Conservation (phyloP, 495 filamentous ascomycete species). For the Talaromyces adpressus region DNA sequence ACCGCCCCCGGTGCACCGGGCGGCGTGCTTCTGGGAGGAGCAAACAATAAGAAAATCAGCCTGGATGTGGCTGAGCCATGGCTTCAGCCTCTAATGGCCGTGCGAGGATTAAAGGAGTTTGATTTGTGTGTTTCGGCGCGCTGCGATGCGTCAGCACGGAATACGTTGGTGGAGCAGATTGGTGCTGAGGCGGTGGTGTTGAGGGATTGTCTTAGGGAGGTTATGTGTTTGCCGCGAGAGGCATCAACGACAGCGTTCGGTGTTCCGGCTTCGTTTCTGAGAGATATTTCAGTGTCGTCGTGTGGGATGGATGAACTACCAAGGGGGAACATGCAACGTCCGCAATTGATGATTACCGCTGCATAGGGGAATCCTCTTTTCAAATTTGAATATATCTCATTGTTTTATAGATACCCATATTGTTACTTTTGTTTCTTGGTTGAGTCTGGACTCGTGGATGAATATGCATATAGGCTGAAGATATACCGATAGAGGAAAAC, state of each 20-base stretch:
- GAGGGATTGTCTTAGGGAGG: slow-evolving; percentile 20
- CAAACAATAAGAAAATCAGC: slow-evolving; percentile 17
- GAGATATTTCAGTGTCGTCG: background rate
- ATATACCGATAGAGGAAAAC: too few species aligned
- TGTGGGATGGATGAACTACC: background rate
- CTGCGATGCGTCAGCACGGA: slow-evolving; percentile 26
- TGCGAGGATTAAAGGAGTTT: slow-evolving; percentile 26
- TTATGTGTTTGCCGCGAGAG: slow-evolving; percentile 18
- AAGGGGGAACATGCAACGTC: background rate
- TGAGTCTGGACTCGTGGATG: background rate
- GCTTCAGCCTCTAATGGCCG: slow-evolving; percentile 25
- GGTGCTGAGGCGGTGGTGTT: slow-evolving; percentile 22
- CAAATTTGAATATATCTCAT: background rate
- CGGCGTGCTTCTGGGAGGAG: slow-evolving; percentile 12
- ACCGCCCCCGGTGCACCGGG: slow-evolving; percentile 1
- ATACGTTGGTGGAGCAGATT: slow-evolving; percentile 23
- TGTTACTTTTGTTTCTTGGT: background rate
- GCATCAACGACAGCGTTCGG: background rate
- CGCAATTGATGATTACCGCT: background rate
- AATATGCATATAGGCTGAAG: background rate
- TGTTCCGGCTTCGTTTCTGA: background rate
- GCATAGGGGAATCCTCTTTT: background rate
- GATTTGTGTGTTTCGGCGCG: slow-evolving; percentile 33
- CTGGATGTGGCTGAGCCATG: slow-evolving; percentile 24
- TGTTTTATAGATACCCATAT: background rate